Conservation (phyloP, 768 basidiomycete species). For the Mycena leptocephala region DNA sequence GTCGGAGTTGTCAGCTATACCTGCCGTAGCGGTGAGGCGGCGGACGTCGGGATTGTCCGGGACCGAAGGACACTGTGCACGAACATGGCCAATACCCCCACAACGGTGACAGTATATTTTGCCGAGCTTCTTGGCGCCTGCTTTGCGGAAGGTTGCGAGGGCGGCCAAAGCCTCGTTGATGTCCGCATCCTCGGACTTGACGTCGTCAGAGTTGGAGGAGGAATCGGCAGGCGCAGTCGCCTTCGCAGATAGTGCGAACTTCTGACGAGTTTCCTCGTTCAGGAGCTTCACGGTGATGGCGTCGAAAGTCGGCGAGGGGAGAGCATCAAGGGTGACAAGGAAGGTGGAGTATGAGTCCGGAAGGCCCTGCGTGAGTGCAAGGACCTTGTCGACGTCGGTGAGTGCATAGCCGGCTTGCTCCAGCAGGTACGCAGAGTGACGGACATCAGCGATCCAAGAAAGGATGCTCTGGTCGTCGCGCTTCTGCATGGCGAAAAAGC, state of each 20-base stretch:
- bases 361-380: not conserved
- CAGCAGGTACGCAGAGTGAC: not conserved
- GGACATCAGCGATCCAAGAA: slow-evolving; percentile 1
- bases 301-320: too few species aligned
- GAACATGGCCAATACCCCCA: not conserved
- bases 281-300: too few species aligned
- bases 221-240: too few species aligned
- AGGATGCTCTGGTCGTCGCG: not conserved
- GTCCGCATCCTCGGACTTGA: not conserved
- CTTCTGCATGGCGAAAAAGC: not conserved
- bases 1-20: too few species aligned
- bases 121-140: not conserved
- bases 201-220: too few species aligned
- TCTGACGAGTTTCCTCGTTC: too few species aligned
- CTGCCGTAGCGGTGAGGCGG: not conserved
- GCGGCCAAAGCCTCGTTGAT: not conserved
- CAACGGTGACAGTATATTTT: not conserved
- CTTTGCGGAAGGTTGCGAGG: not conserved
- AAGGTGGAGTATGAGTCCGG: too few species aligned
- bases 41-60: not conserved
- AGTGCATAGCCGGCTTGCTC: not conserved
- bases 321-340: too few species aligned
- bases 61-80: not conserved
- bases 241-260: too few species aligned
- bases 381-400: not conserved